A percentile compares a stretch with the other conserved stretches of the same genome.
Conservation (phyloP, 768 basidiomycete genomes). For the Mycena haematopus region DNA sequence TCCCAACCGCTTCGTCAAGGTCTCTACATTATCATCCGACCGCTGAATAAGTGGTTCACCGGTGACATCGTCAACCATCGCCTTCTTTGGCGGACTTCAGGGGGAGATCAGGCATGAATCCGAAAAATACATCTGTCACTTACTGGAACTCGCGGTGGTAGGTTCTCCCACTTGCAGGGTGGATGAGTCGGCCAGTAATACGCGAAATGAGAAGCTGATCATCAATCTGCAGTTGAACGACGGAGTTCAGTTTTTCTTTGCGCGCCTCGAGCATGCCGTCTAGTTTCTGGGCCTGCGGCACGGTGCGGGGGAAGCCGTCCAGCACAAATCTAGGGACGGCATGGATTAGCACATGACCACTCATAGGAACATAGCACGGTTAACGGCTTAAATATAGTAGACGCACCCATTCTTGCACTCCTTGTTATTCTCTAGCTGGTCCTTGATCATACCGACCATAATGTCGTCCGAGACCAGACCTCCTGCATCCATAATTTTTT, state of each 20-base stretch:
- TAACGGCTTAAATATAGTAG: background rate
- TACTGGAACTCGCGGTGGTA: constrained; percentile 97
- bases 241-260: constrained; percentile 91
- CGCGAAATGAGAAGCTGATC: constrained; percentile 96
- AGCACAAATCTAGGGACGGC: constrained; percentile 80
- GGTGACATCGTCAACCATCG: constrained; percentile 91
- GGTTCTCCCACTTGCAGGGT: constrained; percentile 85
- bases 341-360: background rate
- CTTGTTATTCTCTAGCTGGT: constrained; percentile 92
- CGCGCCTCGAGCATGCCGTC: constrained; percentile 85
- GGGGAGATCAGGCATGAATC: constrained; percentile 18
- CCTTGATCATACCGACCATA: constrained; percentile 96
- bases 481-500: constrained; percentile 97
- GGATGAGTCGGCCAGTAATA: constrained; percentile 95
- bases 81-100: constrained; percentile 92
- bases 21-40: constrained; percentile 97
- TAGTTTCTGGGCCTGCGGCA: constrained; percentile 95
- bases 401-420: constrained; percentile 94
- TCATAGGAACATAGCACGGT: constrained; percentile 1
- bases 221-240: constrained; percentile 89
- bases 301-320: constrained; percentile 99
- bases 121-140: constrained; percentile 38
- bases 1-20: constrained; percentile 84
- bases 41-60: constrained; percentile 97
- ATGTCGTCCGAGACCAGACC: constrained; percentile 97